Conservation (phyloP, 352 stramenopile species). For the Phytophthora crassamura region DNA sequence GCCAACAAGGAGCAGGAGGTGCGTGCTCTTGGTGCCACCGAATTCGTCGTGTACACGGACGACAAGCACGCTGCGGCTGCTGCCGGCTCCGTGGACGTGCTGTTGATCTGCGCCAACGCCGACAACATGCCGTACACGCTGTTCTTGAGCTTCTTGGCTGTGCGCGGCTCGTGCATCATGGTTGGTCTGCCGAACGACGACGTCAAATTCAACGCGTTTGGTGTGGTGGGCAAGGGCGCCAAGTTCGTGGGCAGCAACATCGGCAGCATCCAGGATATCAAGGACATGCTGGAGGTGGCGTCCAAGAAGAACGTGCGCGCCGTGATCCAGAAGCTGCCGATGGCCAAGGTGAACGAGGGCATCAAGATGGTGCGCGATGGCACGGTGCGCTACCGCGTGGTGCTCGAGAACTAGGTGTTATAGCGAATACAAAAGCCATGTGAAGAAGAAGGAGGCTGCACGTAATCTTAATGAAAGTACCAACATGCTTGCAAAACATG, state of each 20-base stretch:
- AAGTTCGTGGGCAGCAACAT: conserved; percentile 78
- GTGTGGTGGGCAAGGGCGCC: conserved; percentile 45
- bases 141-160: conserved; percentile 63
- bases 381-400: conserved; percentile 50
- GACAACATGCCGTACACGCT: conserved; percentile 52
- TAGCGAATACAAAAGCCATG: too few relatives aligned
- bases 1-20: too few relatives aligned
- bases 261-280: conserved; percentile 77
- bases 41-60: too few relatives aligned
- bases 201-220: conserved; percentile 59
- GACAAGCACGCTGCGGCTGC: conserved; percentile 33
- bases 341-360: conserved; percentile 48
- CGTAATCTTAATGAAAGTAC: too few relatives aligned
- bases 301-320: conserved; percentile 67
- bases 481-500: too few relatives aligned
- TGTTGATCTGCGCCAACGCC: conserved; percentile 77
- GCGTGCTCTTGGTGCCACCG: too few relatives aligned
- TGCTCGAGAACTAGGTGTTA: conserved; percentile 62
- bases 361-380: conserved; percentile 46
- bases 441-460: too few relatives aligned
- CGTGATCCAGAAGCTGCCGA: conserved; percentile 57
- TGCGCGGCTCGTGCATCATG: conserved; percentile 66
- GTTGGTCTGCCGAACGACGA: conserved; percentile 70
- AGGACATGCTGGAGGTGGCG: too few relatives aligned
- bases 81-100: conserved; percentile 53